Conservation (phyloP, 2,329 filamentous ascomycete species). For the Camptophora hylomeconis region DNA sequence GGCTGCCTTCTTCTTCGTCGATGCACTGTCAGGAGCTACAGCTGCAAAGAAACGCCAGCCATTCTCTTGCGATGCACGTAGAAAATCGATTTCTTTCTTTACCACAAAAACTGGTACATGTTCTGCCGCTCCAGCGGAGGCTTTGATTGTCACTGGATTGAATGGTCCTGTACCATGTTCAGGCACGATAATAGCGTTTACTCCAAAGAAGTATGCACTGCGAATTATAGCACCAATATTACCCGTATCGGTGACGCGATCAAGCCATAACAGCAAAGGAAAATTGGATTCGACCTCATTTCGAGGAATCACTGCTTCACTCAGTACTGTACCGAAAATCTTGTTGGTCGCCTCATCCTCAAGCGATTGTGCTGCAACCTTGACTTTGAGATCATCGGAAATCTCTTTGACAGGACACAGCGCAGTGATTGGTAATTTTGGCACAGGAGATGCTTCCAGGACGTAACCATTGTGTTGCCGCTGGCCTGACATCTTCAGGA, state of each 20-base stretch:
- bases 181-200: constrained; percentile 69
- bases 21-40: constrained; percentile 31
- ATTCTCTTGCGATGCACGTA: constrained; percentile 50
- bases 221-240: constrained; percentile 86
- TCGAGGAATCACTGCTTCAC: constrained; percentile 6
- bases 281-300: too few species aligned
- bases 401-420: constrained; percentile 39
- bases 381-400: constrained; percentile 43
- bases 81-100: constrained; percentile 53
- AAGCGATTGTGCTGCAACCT: constrained; percentile 52
- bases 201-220: constrained; percentile 80
- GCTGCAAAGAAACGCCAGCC: constrained; percentile 82
- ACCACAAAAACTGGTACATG: constrained; percentile 61
- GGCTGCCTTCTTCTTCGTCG: constrained; percentile 9
- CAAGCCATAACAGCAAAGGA: constrained; percentile 31
- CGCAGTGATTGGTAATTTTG: constrained; percentile 52
- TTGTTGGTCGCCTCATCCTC: constrained; percentile 70
- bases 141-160: constrained; percentile 68
- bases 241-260: constrained; percentile 59
- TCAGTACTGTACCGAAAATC: constrained; percentile 15
- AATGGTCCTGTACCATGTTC: constrained; percentile 60
- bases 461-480: constrained; percentile 84
- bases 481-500: constrained; percentile 72
- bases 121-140: constrained; percentile 78
- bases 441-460: constrained; percentile 74